Base-by-base conservation (phyloP, 164 flowering plant species). In the Dillenia turbinata region DNA sequence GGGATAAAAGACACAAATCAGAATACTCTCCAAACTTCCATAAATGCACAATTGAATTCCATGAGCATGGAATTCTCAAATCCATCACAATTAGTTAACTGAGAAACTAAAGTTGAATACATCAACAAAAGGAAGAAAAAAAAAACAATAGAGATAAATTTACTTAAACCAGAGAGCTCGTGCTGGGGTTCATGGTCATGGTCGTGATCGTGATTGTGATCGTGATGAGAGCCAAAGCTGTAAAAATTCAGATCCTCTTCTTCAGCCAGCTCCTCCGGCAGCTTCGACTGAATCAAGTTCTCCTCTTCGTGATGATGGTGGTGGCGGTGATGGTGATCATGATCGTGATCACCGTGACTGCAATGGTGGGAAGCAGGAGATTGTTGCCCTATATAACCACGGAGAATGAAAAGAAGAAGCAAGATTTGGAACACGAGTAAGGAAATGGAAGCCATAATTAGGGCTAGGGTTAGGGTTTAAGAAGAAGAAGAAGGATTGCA, bases 211-310 rank as follows among this genome's bases (percentile, higher is more conserved):
- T 17, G 43, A 49, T 63, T 65, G 40, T 77, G 61, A 52, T 70
- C 64, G 9, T 74, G 56, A 56, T 53, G 52, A 17, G 59, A 57
- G 49, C 79, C 82, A 55, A 85, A 73, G 3, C 88, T 87, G 50
- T 74, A 77, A 55, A 83, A 48, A 58, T 66, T 77, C 73, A 93
- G 79, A 69, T 93, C 97, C 69, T 90, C 98, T 59, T 90, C 97
- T 62, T 90, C 97, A 0, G 97, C 96, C 72, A 88, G 56, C 60
- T 93, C 98, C 76, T 90, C 90, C 0, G 93, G 96, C 16, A 92
- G 83, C 78, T 70, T 73, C 65, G 64, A 50, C 45, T 47, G 54
- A 10, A 24, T 14, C 16, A 44, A 24, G 1, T 53, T 44, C 55
- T 68, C 69, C 12, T 56, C 50, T 45, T 72, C 68, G 16, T 63